Evolutionary conservation across 768 basidiomycete species (phyloP), one percentile per base, ranked within the genome.

Genomic region (Phaffia australis): DNA sequence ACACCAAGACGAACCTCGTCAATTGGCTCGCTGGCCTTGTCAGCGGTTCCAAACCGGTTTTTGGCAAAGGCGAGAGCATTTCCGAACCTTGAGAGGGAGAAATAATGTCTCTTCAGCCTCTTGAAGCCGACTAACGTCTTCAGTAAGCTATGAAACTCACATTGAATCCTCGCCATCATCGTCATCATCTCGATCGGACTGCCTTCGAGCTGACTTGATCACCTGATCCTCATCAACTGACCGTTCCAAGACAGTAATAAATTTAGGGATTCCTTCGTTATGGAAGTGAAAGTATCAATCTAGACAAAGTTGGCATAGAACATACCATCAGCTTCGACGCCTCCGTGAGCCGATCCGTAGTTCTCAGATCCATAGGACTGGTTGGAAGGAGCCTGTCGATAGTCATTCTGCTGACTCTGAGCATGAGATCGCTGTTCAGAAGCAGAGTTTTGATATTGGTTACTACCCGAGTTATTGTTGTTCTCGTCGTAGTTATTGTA

Each of bases 11-110:
- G 47, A 49, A 61, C 63, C 18, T 68, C 66, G 42, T 68, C 61
- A 27, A 68, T 52, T 6, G 66, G 66, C 61, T 58, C 29, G 30
- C 56, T 51, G 27, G 65, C 65, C 16, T 60, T 62, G 18, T 25
- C 30, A 14, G 66, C 25, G 15, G 52, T 56, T 1, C 50, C 47
- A 35, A 68, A 63, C 3, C 54, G 62, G 18, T 27, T 57, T 52
- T 68, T 62, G 56, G 66, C 66, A 51, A 63, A 63, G 11, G 66
- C 56, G 56, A 68, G 60, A n/a, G 66, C 66, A 23, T 61, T 55
- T 56, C 56, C 25, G 48, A 63, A 68, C 49, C 60, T 66, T 57
- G 1, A 7, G 51, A 56, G 29, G 57, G 29, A 1, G 21, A 21
- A 21, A 23, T 3, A 16, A n/a, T 14, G 18, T 42, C 11, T 42